Evolutionary conservation across 73 alveolate genomes (phyloP), one percentile per base, ranked within the genome.

Genomic region (Durusdinium trenchii): DNA sequence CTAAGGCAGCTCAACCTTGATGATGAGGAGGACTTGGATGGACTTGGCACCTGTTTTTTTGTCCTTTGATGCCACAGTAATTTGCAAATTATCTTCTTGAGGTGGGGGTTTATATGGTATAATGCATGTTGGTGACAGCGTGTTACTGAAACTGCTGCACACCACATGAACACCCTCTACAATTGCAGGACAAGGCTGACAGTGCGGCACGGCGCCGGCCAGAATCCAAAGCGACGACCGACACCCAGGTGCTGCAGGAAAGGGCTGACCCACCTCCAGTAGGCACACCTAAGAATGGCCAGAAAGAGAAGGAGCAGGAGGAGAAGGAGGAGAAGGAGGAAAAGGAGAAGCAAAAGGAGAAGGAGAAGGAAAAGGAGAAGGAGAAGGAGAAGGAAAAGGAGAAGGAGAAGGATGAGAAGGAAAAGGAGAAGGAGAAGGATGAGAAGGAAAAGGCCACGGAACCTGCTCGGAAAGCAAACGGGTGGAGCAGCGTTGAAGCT

Each of bases 1-100:
- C 71, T 81, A 32, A 64, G 91, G 18, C 71, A 81, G 71, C 91
- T 81, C 91, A 81, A 81, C 69, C 71, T 81, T 30, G 91, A 81
- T 48, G 91, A 81, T 47, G n/a, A 12, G 6, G 91, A 81, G 91
- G 91, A 81, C 47, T 28, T 64, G 71, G 30, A 3, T 23, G 35
- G 48, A 60, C n/a, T 60, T 32, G 30, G 73, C 30, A 23, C 30
- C n/a, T 60, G 30, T 60, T 23, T 60, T 60, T 23, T 60, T 60
- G 18, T 60, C n/a, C n/a, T 23, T 60, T 23, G 18, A 0, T 60
- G 1, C 30, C 30, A 23, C 30, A 32, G 73, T 60, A 60, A 23
- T 60, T 60, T 60, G 73, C n/a, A 32, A 32, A 32, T 60, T 60
- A 0, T 23, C 73, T 60, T 60, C 73, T 60, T 60, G 73, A 32